phyloP scores from a whole-genome alignment of 495 filamentous ascomycete species.

The Hypoxylon intermedium region DNA sequence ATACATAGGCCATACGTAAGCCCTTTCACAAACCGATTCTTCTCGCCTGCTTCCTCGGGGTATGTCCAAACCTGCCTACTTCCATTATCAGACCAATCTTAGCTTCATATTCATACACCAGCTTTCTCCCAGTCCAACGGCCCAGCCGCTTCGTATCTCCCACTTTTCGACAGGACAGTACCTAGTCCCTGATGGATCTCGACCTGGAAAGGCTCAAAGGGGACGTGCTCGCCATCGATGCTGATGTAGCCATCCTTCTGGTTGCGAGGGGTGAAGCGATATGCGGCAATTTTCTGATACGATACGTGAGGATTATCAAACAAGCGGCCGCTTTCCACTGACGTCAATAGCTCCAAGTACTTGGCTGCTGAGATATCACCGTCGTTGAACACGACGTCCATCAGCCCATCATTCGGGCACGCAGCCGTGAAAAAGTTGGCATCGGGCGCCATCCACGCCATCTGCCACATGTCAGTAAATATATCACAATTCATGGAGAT shows the following conservation, averaged over 20 bases:
- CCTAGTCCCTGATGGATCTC: conserved; percentile 87
- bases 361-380: conserved; percentile 72
- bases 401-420: conserved; percentile 80
- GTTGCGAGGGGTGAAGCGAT: conserved; percentile 78
- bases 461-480: conserved; percentile 51
- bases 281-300: conserved; percentile 82
- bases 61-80: conserved; percentile 20
- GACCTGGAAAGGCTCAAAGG: conserved; percentile 87
- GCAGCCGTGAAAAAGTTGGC: conserved; percentile 88
- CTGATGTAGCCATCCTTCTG: conserved; percentile 82
- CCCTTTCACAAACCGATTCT: conserved; percentile 1
- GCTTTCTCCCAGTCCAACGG: conserved; percentile 56
- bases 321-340: conserved; percentile 73
- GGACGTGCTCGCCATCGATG: conserved; percentile 88
- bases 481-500: neutral
- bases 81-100: neutral
- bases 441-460: conserved; percentile 89
- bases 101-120: conserved; percentile 1
- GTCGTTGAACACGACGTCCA: conserved; percentile 83
- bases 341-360: conserved; percentile 69
- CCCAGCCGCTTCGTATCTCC: conserved; percentile 75
- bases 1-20: neutral
- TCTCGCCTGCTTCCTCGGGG: conserved; percentile 9
- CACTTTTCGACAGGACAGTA: conserved; percentile 77
- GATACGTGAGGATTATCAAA: conserved; percentile 79